These are phyloP conservation scores for Mycothermus thermophilus DNA, from an alignment of 495 filamentous ascomycete species.

Conservation along the genomic window DNA sequence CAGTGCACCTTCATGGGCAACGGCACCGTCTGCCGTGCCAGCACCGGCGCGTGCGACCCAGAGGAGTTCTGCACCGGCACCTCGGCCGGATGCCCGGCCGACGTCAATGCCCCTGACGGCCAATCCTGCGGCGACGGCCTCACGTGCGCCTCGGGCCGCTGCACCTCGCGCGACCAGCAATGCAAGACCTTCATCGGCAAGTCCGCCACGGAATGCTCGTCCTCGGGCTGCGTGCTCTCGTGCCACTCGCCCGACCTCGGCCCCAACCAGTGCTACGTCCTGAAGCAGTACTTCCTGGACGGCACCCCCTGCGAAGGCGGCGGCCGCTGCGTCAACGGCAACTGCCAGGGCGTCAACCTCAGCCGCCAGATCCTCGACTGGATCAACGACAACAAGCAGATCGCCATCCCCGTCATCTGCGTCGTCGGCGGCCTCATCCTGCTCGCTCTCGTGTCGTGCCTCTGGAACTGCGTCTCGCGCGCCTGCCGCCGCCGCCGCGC, in stretches of 20 bases:
- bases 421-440: conserved; percentile 56
- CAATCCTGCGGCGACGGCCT: conserved; percentile 49
- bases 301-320: conserved; percentile 77
- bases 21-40: conserved; percentile 61
- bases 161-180: conserved; percentile 82
- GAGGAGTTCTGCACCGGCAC: conserved; percentile 69
- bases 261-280: conserved; percentile 48
- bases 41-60: conserved; percentile 68
- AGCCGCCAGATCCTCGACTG: conserved; percentile 49
- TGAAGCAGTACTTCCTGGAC: conserved; percentile 89
- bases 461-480: conserved; percentile 35
- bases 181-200: conserved; percentile 79
- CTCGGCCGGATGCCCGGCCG: conserved; percentile 56
- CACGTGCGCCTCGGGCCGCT: conserved; percentile 85
- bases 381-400: conserved; percentile 54
- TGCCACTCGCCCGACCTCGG: conserved; percentile 63
- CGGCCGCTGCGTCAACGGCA: conserved; percentile 62
- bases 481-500: background rate
- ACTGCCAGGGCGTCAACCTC: conserved; percentile 50
- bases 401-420: conserved; percentile 59
- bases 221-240: conserved; percentile 54
- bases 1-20: conserved; percentile 58
- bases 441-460: conserved; percentile 46
- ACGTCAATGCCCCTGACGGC: conserved; percentile 58
- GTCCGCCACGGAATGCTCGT: conserved; percentile 70